Percentiles rank a stretch among this genome's conserved stretches.
phyloP scores from a whole-genome alignment of 129 eudicot species.

The Ambrosia artemisiifolia region DNA sequence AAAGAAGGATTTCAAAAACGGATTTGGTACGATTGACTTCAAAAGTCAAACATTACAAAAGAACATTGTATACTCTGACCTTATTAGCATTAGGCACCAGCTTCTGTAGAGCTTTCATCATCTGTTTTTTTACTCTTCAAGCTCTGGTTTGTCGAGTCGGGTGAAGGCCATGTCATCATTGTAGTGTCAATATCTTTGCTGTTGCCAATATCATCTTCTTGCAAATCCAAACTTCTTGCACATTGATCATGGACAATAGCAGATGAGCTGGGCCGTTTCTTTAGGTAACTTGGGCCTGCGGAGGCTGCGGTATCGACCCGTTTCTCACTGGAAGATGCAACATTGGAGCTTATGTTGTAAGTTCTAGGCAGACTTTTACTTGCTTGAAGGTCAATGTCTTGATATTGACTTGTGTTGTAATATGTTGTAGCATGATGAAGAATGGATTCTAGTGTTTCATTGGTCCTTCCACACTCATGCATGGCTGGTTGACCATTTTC shows the following conservation, averaged over 20 bases:
- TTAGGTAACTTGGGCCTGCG: slow-evolving; percentile 26
- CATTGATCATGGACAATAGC: slow-evolving; percentile 23
- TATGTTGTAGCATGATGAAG: slow-evolving; percentile 75
- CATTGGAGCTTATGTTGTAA: slow-evolving; percentile 24
- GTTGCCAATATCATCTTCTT: slow-evolving; percentile 42
- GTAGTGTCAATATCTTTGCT: slow-evolving; percentile 53
- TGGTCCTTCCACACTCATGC: slow-evolving; percentile 58
- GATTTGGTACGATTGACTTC: slow-evolving; percentile 22
- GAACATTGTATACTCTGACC: slow-evolving; percentile 25
- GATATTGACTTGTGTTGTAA: slow-evolving; percentile 36
- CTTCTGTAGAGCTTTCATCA: slow-evolving; percentile 84
- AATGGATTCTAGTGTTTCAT: slow-evolving; percentile 74
- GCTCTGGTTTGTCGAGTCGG: slow-evolving; percentile 60
- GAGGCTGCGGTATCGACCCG: slow-evolving; percentile 29
- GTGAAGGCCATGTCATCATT: slow-evolving; percentile 78
- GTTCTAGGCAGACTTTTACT: slow-evolving; percentile 4
- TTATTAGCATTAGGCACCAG: slow-evolving; percentile 82
- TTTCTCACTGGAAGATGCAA: slow-evolving; percentile 37
- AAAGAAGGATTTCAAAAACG: background rate
- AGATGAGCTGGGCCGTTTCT: slow-evolving; percentile 37
- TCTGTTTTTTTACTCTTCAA: slow-evolving; percentile 53
- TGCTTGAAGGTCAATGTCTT: slow-evolving; percentile 25
- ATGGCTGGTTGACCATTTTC: slow-evolving; percentile 77
- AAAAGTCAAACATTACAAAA: slow-evolving; percentile 7
- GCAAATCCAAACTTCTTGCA: slow-evolving; percentile 27